These are phyloP conservation scores for Paratinospora sagittata DNA, from an alignment of 164 flowering plant species.

Conservation along the genomic window DNA sequence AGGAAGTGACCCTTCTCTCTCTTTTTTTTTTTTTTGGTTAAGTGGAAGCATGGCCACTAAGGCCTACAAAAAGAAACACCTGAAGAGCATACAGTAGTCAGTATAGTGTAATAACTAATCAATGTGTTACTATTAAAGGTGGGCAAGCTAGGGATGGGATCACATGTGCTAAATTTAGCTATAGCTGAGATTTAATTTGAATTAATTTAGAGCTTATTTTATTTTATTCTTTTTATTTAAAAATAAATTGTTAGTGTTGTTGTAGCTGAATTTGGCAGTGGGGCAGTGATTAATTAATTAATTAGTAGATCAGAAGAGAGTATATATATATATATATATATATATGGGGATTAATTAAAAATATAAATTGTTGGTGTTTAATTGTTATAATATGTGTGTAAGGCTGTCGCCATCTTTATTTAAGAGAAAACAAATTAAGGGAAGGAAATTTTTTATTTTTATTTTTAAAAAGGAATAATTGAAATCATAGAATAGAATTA, in stretches of 20 bases:
- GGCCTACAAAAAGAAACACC: no score
- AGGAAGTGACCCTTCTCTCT: slow-evolving; percentile 16
- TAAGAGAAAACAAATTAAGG: neutral
- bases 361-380: neutral
- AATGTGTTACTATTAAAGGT: slow-evolving; percentile 19
- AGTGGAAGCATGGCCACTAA: no score
- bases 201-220: slow-evolving; percentile 9
- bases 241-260: neutral
- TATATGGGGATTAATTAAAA: slow-evolving; percentile 9
- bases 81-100: slow-evolving; percentile 16
- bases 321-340: no score
- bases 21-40: no score
- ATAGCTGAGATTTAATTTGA: slow-evolving; percentile 11
- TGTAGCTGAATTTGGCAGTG: slow-evolving; percentile 27
- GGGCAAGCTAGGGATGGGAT: slow-evolving; percentile 26
- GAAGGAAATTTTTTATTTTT: no score
- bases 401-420: slow-evolving; percentile 10
- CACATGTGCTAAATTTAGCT: slow-evolving; percentile 42
- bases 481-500: no score
- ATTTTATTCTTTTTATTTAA: neutral
- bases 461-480: no score
- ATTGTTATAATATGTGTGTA: neutral
- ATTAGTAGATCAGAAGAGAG: no score
- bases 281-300: slow-evolving; percentile 10
- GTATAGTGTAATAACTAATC: slow-evolving; percentile 17